These are phyloP conservation scores for Aspergillus eucalypticola DNA, from an alignment of 2,329 filamentous ascomycete genomes.

Conservation along the genomic window DNA sequence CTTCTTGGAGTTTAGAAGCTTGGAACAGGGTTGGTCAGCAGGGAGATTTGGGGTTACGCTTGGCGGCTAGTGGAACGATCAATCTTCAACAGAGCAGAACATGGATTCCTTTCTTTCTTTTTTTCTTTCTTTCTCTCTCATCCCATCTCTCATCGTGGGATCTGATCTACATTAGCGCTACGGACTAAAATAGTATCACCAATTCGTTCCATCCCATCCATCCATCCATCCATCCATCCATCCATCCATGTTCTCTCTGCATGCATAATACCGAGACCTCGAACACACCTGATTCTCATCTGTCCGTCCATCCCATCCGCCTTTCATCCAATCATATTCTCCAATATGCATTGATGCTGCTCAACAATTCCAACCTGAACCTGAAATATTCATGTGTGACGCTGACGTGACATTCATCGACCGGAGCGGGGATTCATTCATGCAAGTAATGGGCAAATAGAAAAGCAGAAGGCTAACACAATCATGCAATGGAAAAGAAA, in stretches of 20 bases:
- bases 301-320: no score
- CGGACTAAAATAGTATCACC: neutral
- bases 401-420: constrained; percentile 12
- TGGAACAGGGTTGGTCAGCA: neutral
- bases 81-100: neutral
- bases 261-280: neutral
- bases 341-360: constrained; percentile 14
- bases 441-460: constrained; percentile 9
- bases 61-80: neutral
- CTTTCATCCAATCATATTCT: neutral
- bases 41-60: neutral
- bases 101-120: neutral
- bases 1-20: neutral
- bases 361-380: constrained; percentile 13
- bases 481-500: constrained; percentile 11
- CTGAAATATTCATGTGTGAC: constrained; percentile 6
- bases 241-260: neutral
- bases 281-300: neutral
- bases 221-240: neutral
- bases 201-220: neutral
- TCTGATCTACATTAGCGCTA: neutral
- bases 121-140: no score
- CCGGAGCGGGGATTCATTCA: constrained; percentile 13
- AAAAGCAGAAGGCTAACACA: constrained; percentile 10
- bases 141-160: no score